Evolutionary conservation across 78 protist species (phyloP).

Genomic region (Creolimax fragrantissima): DNA sequence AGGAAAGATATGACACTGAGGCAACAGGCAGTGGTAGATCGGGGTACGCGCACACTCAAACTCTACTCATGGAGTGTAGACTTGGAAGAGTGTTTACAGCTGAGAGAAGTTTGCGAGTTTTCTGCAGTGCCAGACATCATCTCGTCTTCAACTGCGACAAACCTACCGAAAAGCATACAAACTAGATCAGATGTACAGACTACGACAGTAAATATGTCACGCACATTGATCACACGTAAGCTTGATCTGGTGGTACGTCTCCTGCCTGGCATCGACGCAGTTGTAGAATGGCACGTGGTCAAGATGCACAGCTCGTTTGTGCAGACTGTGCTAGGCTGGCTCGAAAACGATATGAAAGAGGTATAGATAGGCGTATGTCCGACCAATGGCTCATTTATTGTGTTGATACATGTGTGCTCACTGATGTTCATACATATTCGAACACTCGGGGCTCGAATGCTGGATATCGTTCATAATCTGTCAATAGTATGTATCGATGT

Average conservation of each 20-base stretch:
- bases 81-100: not conserved
- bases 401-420: too few species aligned
- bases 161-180: not conserved
- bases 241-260: not conserved
- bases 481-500: too few species aligned
- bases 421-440: too few species aligned
- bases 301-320: not conserved
- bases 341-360: not conserved
- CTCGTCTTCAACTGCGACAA: not conserved
- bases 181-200: not conserved
- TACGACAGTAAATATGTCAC: not conserved
- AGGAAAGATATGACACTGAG: not conserved
- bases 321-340: not conserved
- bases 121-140: not conserved
- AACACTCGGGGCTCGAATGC: too few species aligned
- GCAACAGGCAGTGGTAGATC: not conserved
- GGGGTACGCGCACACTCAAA: not conserved
- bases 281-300: not conserved
- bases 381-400: too few species aligned
- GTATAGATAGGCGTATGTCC: not conserved
- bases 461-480: too few species aligned
- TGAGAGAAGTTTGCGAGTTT: not conserved
- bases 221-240: not conserved
- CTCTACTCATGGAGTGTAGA: not conserved
- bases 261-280: not conserved